Base-by-base conservation (phyloP, 768 basidiomycete species). In the Dacryopinax spathularia region DNA sequence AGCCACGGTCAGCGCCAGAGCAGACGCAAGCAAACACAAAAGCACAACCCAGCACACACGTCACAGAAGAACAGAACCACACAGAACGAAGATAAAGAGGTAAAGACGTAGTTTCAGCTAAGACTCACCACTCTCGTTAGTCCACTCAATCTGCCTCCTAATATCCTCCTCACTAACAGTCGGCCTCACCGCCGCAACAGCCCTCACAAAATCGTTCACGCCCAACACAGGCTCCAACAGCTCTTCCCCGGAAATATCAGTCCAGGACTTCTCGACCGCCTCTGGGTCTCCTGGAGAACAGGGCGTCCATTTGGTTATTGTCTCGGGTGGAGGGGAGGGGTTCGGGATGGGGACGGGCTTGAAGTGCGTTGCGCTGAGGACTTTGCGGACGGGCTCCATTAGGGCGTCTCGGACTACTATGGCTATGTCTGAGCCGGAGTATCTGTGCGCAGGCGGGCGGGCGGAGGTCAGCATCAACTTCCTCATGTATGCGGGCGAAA, bases 311-410 rank as follows among this genome's bases (percentile, higher is more conserved):
- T 93, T 74, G 60, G 61, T 70, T 5, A 72, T 63, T 20, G 63
- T 64, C 43, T 67, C 68, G 16, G 63, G 65, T 0, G 71, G 66
- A 33, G 70, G 71, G 72, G 75, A 60, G 56, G 67, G 15, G 13
- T 36, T 73, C 72, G 68, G 71, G 12, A 77, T 77, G 0, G 67
- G 64, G 25, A 83, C 77, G 33, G 74, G 78, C 72, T 92, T 92
- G 77, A 99, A 99, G 75, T 99, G 95, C 0, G 93, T 96, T 1
- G 96, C 93, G 22, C 86, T 84, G 60, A 97, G 83, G 44, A 99
- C 91, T 73, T 99, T 98, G 62, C 95, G 85, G 15, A 99, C 90
- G 1, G 95, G 95, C 72, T 98, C 94, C 95, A 98, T 99, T 66
- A 99, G 81, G 0, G 95, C 94, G 70, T 98, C 95, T 63, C 93